Evolutionary conservation across 352 stramenopile species (phyloP).

Genomic region (Pythium graminicola): DNA sequence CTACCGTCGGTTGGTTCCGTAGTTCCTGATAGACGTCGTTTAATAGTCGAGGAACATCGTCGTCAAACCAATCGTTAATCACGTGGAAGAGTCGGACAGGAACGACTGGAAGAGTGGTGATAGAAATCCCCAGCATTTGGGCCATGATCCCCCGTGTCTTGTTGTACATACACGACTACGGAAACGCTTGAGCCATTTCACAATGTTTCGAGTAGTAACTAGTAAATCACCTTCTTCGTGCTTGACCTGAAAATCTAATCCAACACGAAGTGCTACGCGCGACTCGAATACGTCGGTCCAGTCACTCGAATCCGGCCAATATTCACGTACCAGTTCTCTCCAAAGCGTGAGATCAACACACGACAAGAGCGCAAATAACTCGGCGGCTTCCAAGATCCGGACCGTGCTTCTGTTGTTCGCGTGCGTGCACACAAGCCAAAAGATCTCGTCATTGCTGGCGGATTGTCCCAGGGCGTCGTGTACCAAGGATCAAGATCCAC

Average conservation of each 20-base stretch:
- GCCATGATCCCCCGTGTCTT: too few species aligned
- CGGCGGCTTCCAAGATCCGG: not conserved
- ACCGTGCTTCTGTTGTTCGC: not conserved
- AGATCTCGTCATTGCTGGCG: not conserved
- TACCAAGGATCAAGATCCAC: not conserved
- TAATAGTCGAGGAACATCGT: too few species aligned
- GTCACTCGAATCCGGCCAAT: not conserved
- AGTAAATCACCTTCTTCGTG: too few species aligned
- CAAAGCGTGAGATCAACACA: not conserved
- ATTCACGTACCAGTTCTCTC: not conserved
- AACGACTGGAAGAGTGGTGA: not conserved
- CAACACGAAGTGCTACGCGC: not conserved
- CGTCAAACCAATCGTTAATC: too few species aligned
- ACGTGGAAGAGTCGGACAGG: not conserved
- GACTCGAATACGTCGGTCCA: not conserved
- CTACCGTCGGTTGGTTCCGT: not conserved
- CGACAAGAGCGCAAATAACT: not conserved
- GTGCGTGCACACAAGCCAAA: not conserved
- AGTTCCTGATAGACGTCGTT: too few species aligned
- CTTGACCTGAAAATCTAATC: not conserved
- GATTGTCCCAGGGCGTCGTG: not conserved
- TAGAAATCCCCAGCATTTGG: too few species aligned
- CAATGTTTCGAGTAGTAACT: too few species aligned
- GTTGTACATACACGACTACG: too few species aligned
- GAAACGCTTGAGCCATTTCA: too few species aligned